These are phyloP conservation scores for Mycena citricolor DNA, from an alignment of 1,284 basidiomycete species.

Conservation along the genomic window DNA sequence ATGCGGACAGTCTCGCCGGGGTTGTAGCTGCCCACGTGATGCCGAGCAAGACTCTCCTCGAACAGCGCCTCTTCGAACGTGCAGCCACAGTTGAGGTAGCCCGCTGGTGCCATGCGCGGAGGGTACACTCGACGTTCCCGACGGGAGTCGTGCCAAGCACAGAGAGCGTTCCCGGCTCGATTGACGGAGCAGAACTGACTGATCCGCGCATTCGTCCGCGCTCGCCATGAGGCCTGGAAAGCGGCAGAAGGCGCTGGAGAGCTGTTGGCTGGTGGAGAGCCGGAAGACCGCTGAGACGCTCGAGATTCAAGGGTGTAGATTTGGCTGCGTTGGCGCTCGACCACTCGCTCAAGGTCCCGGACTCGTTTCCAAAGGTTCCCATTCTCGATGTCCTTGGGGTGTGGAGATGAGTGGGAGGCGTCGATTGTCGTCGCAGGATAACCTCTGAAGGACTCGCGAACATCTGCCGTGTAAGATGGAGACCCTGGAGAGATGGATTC, in stretches of 20 bases:
- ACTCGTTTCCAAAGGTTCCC: slow-evolving; percentile 38
- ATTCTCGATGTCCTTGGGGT: slow-evolving; percentile 17
- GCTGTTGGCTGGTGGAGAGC: slow-evolving; percentile 24
- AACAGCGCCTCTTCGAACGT: slow-evolving; percentile 79
- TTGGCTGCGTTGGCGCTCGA: slow-evolving; percentile 45
- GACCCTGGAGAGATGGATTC: slow-evolving; percentile 31
- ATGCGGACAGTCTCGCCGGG: slow-evolving; percentile 82
- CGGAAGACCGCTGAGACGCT: slow-evolving; percentile 8
- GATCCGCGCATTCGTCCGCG: slow-evolving; percentile 66
- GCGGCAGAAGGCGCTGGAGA: slow-evolving; percentile 44
- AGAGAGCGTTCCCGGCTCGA: slow-evolving; percentile 80
- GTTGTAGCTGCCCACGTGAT: slow-evolving; percentile 74
- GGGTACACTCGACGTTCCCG: slow-evolving; percentile 74
- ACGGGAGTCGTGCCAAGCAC: slow-evolving; percentile 84
- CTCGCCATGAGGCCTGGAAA: slow-evolving; percentile 63
- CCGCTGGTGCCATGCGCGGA: slow-evolving; percentile 75
- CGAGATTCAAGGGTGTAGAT: slow-evolving; percentile 38
- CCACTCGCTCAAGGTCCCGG: slow-evolving; percentile 41
- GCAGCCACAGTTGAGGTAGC: slow-evolving; percentile 80
- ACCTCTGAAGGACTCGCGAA: slow-evolving; percentile 18
- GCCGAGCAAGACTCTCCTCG: slow-evolving; percentile 76
- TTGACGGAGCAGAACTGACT: slow-evolving; percentile 77
- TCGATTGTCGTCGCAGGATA: slow-evolving; percentile 7
- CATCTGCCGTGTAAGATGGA: slow-evolving; percentile 21
- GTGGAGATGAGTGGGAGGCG: too few relatives aligned